A percentile compares a stretch with the other conserved stretches of the same genome.
These are phyloP conservation scores for Paecilomyces fulvus DNA, from an alignment of 2,329 filamentous ascomycete species.

Conservation along the genomic window DNA sequence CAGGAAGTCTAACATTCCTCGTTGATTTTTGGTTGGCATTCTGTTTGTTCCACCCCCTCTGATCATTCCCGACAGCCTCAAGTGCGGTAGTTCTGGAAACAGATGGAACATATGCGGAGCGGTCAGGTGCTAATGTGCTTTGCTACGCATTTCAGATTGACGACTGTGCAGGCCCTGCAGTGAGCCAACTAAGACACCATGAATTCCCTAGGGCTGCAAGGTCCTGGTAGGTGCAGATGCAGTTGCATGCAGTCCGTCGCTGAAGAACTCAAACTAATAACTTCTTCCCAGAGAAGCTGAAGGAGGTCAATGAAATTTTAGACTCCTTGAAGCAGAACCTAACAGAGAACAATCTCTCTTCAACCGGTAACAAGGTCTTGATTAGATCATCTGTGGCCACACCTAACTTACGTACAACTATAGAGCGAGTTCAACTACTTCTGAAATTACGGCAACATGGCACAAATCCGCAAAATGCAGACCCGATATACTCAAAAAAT, in stretches of 20 bases:
- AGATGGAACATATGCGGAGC: background rate
- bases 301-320: slow-evolving; percentile 59
- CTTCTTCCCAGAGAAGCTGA: slow-evolving; percentile 51
- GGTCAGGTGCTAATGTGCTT: background rate
- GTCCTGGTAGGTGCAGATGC: background rate
- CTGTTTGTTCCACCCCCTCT: no score
- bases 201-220: background rate
- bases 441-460: slow-evolving; percentile 69
- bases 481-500: slow-evolving; percentile 74
- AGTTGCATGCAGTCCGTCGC: background rate
- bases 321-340: slow-evolving; percentile 55
- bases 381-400: background rate
- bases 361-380: slow-evolving; percentile 43
- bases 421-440: slow-evolving; percentile 37
- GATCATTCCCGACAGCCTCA: no score
- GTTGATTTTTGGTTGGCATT: no score
- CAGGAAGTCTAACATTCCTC: no score
- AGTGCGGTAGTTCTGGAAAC: background rate
- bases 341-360: slow-evolving; percentile 47
- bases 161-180: background rate
- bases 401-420: background rate
- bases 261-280: background rate
- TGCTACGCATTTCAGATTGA: background rate
- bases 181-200: background rate
- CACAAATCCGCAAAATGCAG: slow-evolving; percentile 61